Evolutionary conservation across 345 rosid species (phyloP), one percentile per base, ranked within the genome.

Genomic region (Brassica napus): DNA sequence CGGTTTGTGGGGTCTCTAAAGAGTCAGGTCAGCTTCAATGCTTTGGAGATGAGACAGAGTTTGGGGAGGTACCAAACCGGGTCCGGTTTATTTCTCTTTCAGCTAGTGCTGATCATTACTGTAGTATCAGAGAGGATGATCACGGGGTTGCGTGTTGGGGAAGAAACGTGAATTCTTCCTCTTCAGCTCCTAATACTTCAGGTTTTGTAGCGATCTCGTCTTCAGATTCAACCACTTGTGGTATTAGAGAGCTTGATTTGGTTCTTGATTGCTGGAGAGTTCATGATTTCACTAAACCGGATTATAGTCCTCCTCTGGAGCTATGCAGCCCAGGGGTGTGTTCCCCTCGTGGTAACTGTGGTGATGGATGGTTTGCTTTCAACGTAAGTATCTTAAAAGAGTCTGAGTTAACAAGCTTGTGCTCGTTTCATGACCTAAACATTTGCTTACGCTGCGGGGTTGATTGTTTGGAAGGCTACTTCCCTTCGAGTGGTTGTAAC

Each of bases 131-230:
- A 24, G 85, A 86, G 66, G 99, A 89, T 69, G 88, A 89, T 81
- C 98, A 93, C 68, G 94, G 86, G 14, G 87, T 90, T 49, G 92
- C 90, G 77, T 95, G 99, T 71, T 93, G 98, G 98, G 99, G 99
- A 66, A 85, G 81, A 63, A 84, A 86, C 62, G 81, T 86, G 55
- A 81, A 69, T 23, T 71, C 78, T 0, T 73, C 84, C 4, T 88
- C 92, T 10, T 87, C 88, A 3, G 78, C 86, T 32, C 98, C 95
- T 0, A 88, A 82, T 26, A 86, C 81, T 80, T 86, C 90, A 1
- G 98, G 97, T 5, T 93, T 92, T 82, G 76, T 84, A 71, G 94
- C 98, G 4, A 88, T 95, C 71, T 92, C 99, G 68, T 93, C 98
- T 2, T 90, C 98, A 0, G 98, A 92, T 84, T 88, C 81, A 63